Conservation (phyloP, 495 filamentous ascomycete genomes). For the Cercophora scortea region DNA sequence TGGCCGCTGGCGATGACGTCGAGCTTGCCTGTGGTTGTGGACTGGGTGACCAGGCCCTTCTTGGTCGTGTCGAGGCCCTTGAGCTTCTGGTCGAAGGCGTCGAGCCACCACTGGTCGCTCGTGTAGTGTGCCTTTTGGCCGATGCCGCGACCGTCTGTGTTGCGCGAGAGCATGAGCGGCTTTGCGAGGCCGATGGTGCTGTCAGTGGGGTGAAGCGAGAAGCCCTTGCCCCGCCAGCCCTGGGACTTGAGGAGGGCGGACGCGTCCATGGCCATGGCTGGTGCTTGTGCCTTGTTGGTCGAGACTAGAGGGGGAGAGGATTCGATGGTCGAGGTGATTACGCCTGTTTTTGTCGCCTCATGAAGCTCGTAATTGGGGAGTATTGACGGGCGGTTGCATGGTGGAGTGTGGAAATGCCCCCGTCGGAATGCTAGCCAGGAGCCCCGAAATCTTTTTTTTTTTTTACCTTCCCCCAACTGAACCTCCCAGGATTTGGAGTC, state of each 20-base stretch:
- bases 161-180: conserved; percentile 61
- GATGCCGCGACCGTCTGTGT: conserved; percentile 60
- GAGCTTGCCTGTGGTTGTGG: conserved; percentile 41
- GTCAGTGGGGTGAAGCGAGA: conserved; percentile 61
- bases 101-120: conserved; percentile 72
- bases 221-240: conserved; percentile 72
- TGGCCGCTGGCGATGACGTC: conserved; percentile 36
- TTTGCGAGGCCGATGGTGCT: conserved; percentile 57
- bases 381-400: background rate
- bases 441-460: background rate
- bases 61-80: conserved; percentile 56
- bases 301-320: background rate
- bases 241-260: conserved; percentile 51
- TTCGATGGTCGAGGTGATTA: no score
- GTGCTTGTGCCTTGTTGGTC: background rate
- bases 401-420: background rate
- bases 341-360: no score
- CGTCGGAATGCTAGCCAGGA: no score
- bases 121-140: conserved; percentile 58
- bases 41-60: conserved; percentile 40
- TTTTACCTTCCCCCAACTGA: no score
- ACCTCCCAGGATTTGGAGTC: no score
- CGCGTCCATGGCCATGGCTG: conserved; percentile 16
- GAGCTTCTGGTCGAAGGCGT: conserved; percentile 70
- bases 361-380: no score